Conservation (phyloP, 768 basidiomycete species). For the Russula emetica region DNA sequence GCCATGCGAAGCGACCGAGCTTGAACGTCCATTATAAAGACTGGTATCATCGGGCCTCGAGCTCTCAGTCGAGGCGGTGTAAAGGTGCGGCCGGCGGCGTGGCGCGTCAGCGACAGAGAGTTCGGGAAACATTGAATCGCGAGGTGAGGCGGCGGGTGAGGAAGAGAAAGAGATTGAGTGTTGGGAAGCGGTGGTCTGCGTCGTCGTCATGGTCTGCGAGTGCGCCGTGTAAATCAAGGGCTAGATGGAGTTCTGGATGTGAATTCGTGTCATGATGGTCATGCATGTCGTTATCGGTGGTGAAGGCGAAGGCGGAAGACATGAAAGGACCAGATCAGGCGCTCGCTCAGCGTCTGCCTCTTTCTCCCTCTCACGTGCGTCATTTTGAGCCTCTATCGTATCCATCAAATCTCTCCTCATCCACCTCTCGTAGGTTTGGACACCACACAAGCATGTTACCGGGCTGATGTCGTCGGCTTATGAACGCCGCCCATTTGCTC, state of each 20-base stretch:
- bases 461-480: constrained; percentile 16
- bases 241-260: neutral
- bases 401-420: neutral
- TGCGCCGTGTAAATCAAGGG: constrained; percentile 28
- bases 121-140: constrained; percentile 35
- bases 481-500: constrained; percentile 2
- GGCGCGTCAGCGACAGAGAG: constrained; percentile 17
- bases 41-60: constrained; percentile 20
- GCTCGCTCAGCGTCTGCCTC: too few species aligned
- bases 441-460: constrained; percentile 7
- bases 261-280: neutral
- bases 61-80: constrained; percentile 34
- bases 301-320: constrained; percentile 4
- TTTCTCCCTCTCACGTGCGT: neutral
- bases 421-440: neutral
- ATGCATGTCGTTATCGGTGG: constrained; percentile 22
- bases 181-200: constrained; percentile 72
- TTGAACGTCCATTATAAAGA: constrained; percentile 14
- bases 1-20: constrained; percentile 20
- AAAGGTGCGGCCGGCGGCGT: constrained; percentile 43
- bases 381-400: neutral
- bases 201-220: constrained; percentile 45
- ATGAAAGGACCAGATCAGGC: neutral
- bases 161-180: constrained; percentile 60
- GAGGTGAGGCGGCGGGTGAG: constrained; percentile 55